A percentile compares a stretch with the other conserved stretches of the same genome.
phyloP scores from a whole-genome alignment of 2,329 filamentous ascomycete species.

The Penicillium sp. region DNA sequence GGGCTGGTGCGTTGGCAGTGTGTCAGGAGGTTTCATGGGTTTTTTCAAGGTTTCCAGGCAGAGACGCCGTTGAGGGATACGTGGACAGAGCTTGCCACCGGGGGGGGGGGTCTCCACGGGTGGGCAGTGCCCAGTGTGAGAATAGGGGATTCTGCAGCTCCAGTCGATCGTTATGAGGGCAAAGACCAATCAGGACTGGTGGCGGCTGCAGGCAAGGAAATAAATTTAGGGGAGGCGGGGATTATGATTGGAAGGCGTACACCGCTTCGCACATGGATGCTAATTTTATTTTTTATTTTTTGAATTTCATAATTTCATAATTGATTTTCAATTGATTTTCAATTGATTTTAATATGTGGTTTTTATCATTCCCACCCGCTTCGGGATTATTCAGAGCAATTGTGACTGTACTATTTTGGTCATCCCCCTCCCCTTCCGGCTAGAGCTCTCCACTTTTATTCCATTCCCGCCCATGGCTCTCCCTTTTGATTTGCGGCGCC shows the following conservation, averaged over 20 bases:
- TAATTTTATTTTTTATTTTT: neutral
- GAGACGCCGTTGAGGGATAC: constrained; percentile 3
- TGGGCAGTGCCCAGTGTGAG: neutral
- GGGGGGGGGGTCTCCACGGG: neutral
- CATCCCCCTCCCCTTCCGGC: too few species aligned
- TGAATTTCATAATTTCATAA: neutral
- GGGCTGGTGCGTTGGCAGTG: constrained; percentile 13
- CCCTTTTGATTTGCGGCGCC: too few species aligned
- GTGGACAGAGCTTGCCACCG: constrained; percentile 12
- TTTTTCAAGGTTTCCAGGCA: constrained; percentile 1
- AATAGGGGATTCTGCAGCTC: constrained; percentile 2
- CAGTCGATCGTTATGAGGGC: constrained; percentile 5
- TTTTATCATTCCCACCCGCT: neutral
- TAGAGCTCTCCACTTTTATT: too few species aligned
- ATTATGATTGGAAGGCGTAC: constrained; percentile 10
- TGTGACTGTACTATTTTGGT: too few species aligned
- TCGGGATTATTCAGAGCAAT: neutral
- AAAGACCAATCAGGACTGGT: constrained; percentile 6
- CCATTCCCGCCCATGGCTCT: too few species aligned
- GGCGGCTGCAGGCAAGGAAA: constrained; percentile 7
- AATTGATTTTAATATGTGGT: too few species aligned
- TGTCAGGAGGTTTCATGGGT: constrained; percentile 11
- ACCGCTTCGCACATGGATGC: constrained; percentile 10
- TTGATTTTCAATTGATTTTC: too few species aligned
- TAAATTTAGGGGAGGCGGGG: neutral